phyloP scores from a whole-genome alignment of 495 filamentous ascomycete species.

The Annulohypoxylon nitens region DNA sequence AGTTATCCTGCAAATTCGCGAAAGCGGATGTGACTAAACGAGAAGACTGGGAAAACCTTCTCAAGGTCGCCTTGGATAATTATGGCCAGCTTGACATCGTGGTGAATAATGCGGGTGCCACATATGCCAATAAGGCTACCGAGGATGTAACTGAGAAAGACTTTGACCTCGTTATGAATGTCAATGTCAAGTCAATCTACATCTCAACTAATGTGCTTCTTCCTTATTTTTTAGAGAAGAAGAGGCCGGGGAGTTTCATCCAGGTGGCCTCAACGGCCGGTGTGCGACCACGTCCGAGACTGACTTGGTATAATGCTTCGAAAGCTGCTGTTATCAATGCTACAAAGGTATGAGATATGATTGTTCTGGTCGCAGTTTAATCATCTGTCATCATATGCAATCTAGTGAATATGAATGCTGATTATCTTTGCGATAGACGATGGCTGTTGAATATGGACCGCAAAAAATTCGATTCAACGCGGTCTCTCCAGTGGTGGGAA shows the following conservation, averaged over 20 bases:
- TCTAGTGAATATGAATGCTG: constrained; percentile 4
- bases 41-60: constrained; percentile 62
- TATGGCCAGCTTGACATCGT: constrained; percentile 69
- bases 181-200: constrained; percentile 76
- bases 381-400: neutral
- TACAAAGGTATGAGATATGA: constrained; percentile 45
- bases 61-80: constrained; percentile 61
- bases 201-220: constrained; percentile 66
- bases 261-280: constrained; percentile 76
- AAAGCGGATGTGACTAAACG: constrained; percentile 65
- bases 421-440: constrained; percentile 57
- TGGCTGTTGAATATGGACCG: constrained; percentile 76
- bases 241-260: constrained; percentile 71
- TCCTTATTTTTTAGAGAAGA: constrained; percentile 67
- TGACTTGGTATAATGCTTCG: constrained; percentile 79
- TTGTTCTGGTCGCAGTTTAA: neutral
- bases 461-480: constrained; percentile 75
- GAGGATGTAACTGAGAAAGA: constrained; percentile 74
- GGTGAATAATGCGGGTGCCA: constrained; percentile 79
- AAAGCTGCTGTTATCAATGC: constrained; percentile 77
- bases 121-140: constrained; percentile 74
- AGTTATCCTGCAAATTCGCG: constrained; percentile 59
- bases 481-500: constrained; percentile 71
- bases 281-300: constrained; percentile 71
- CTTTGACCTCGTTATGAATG: constrained; percentile 74